Conservation (phyloP, 495 filamentous ascomycete genomes). For the Daldinia grandis region DNA sequence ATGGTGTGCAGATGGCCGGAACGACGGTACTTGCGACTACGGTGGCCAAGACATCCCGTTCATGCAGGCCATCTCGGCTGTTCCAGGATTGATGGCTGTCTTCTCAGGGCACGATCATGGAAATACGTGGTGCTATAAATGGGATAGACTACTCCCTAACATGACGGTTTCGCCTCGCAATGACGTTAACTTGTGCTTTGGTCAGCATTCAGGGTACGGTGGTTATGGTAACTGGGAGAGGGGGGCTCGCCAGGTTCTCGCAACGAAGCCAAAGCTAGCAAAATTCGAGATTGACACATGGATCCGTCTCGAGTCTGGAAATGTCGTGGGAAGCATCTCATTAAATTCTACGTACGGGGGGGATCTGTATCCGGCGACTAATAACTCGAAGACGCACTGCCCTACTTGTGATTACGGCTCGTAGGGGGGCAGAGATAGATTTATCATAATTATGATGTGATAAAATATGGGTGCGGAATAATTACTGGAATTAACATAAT, state of each 20-base stretch:
- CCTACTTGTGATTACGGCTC: constrained; percentile 39
- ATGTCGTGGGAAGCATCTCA: constrained; percentile 62
- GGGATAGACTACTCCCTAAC: constrained; percentile 47
- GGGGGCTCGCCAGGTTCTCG: constrained; percentile 65
- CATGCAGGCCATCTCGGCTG: constrained; percentile 67
- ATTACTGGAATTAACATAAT: not conserved
- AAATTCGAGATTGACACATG: constrained; percentile 66
- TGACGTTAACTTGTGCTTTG: constrained; percentile 67
- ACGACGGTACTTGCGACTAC: constrained; percentile 49
- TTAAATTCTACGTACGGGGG: constrained; percentile 74
- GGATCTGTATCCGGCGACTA: constrained; percentile 63
- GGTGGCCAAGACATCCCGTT: constrained; percentile 69
- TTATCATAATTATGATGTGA: not conserved
- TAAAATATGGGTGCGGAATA: not conserved
- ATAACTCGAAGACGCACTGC: constrained; percentile 48
- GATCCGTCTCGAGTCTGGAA: constrained; percentile 70
- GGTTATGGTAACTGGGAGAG: constrained; percentile 73
- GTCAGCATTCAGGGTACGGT: constrained; percentile 75
- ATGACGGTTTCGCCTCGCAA: constrained; percentile 45
- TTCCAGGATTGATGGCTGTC: constrained; percentile 65
- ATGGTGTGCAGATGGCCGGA: constrained; percentile 55
- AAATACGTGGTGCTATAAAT: constrained; percentile 69
- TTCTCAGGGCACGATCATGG: constrained; percentile 79
- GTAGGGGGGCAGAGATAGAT: not conserved
- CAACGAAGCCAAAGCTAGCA: constrained; percentile 50